Evolutionary conservation across 768 basidiomycete species (phyloP).

Genomic region (Trametes cubensis): DNA sequence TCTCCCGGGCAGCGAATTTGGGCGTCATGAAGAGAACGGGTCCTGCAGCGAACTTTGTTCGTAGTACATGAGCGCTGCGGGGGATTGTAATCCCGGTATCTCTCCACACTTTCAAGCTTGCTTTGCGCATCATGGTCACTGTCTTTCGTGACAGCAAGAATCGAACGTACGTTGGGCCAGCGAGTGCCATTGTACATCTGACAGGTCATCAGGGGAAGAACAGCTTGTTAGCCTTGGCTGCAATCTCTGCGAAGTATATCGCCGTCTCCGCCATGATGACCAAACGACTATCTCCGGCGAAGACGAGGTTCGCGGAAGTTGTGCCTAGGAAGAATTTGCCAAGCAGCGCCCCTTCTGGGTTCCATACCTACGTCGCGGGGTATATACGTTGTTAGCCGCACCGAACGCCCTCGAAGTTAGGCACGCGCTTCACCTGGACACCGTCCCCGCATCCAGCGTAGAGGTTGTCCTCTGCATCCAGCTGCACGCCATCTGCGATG

Average conservation of each 20-base stretch:
- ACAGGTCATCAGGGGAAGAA: slow-evolving; percentile 31
- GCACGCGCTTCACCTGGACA: slow-evolving; percentile 47
- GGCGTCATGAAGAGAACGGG: slow-evolving; percentile 58
- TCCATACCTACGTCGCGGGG: slow-evolving; percentile 49
- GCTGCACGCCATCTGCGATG: slow-evolving; percentile 66
- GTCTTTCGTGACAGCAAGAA: too few relatives aligned
- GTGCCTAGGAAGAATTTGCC: slow-evolving; percentile 63
- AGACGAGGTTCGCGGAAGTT: slow-evolving; percentile 43
- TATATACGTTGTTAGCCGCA: not conserved
- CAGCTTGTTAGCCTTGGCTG: slow-evolving; percentile 36
- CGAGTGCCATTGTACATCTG: not conserved
- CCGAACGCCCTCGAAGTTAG: not conserved
- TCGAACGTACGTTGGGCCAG: too few relatives aligned
- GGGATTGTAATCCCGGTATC: not conserved
- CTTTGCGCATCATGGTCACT: too few relatives aligned
- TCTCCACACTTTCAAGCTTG: too few relatives aligned
- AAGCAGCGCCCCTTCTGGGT: slow-evolving; percentile 54
- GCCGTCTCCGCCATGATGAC: slow-evolving; percentile 44
- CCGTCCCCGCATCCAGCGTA: slow-evolving; percentile 74
- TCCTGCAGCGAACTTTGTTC: slow-evolving; percentile 56
- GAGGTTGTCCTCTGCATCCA: slow-evolving; percentile 66
- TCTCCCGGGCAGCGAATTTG: slow-evolving; percentile 47
- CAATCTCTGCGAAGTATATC: slow-evolving; percentile 43
- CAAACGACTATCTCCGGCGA: slow-evolving; percentile 43
- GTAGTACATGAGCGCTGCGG: slow-evolving; percentile 10